These are phyloP conservation scores for Pythium biforme DNA, from an alignment of 352 stramenopile genomes.

Conservation along the genomic window DNA sequence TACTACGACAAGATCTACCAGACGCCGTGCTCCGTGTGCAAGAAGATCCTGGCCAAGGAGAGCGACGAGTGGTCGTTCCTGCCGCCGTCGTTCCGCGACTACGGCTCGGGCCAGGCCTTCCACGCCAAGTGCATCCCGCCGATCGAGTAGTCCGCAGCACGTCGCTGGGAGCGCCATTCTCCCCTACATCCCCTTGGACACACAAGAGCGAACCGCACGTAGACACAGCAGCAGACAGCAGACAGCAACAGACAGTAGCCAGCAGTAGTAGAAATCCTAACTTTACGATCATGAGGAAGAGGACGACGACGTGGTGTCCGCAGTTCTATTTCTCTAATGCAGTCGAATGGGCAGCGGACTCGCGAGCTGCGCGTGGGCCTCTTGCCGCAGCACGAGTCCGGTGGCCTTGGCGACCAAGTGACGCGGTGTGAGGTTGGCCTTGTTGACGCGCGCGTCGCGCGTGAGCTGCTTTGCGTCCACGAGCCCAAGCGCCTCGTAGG, in stretches of 20 bases:
- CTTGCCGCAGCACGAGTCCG: slow-evolving; percentile 36
- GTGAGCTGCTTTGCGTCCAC: slow-evolving; percentile 43
- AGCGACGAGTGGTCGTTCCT: slow-evolving; percentile 78
- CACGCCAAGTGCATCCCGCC: slow-evolving; percentile 77
- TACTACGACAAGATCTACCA: slow-evolving; percentile 90
- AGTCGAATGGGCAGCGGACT: slow-evolving; percentile 70
- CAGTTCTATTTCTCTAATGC: slow-evolving; percentile 21
- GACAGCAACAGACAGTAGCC: slow-evolving; percentile 1
- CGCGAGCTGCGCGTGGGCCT: slow-evolving; percentile 38
- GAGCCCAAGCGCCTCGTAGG: slow-evolving; percentile 65
- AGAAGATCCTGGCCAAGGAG: slow-evolving; percentile 84
- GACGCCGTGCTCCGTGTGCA: slow-evolving; percentile 80
- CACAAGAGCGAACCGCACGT: background rate
- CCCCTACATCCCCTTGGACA: no score
- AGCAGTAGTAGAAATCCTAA: background rate
- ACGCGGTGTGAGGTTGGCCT: slow-evolving; percentile 43
- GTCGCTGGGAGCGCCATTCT: no score
- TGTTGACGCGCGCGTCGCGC: slow-evolving; percentile 27
- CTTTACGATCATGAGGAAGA: background rate
- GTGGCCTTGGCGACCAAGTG: slow-evolving; percentile 41
- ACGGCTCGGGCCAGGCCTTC: slow-evolving; percentile 76
- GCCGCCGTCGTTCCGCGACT: slow-evolving; percentile 85
- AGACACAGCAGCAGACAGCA: background rate
- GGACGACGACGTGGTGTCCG: no score
- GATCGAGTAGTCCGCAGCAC: slow-evolving; percentile 32